Conservation (phyloP, 2,329 filamentous ascomycete genomes). For the Taxawa tesnikishii region DNA sequence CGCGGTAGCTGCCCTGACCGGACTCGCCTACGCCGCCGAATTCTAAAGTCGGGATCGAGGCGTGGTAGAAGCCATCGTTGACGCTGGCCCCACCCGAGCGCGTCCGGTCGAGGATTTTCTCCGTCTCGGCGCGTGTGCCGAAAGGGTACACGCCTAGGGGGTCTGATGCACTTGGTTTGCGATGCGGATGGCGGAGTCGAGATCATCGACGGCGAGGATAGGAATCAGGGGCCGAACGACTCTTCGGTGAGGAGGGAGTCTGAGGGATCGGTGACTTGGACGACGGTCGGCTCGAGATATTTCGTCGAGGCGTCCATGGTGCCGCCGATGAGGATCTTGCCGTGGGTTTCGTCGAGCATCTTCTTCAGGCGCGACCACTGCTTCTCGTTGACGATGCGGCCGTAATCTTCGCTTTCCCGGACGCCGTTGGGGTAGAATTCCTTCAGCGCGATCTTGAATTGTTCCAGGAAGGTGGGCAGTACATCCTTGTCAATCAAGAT, state of each 20-base stretch:
- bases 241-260: slow-evolving; percentile 74
- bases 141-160: slow-evolving; percentile 74
- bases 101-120: slow-evolving; percentile 42
- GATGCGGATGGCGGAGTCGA: slow-evolving; percentile 77
- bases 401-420: slow-evolving; percentile 64
- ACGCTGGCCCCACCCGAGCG: slow-evolving; percentile 39
- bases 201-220: slow-evolving; percentile 61
- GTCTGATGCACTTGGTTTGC: slow-evolving; percentile 74
- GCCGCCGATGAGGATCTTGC: slow-evolving; percentile 80
- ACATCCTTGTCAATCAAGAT: slow-evolving; percentile 68
- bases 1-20: slow-evolving; percentile 66
- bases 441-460: slow-evolving; percentile 57
- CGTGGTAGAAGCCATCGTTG: slow-evolving; percentile 56
- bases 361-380: slow-evolving; percentile 77
- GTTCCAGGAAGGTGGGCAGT: slow-evolving; percentile 57
- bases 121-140: slow-evolving; percentile 65
- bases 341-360: slow-evolving; percentile 75
- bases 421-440: slow-evolving; percentile 78
- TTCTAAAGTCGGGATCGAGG: slow-evolving; percentile 54
- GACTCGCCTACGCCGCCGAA: slow-evolving; percentile 79
- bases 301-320: slow-evolving; percentile 65
- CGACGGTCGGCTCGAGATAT: slow-evolving; percentile 86
- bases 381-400: slow-evolving; percentile 65
- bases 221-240: slow-evolving; percentile 86
- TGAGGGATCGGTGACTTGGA: slow-evolving; percentile 63